Percentiles rank a stretch among this genome's conserved stretches.
phyloP scores from a whole-genome alignment of 2,329 filamentous ascomycete species.

The Colletotrichum lentis region DNA sequence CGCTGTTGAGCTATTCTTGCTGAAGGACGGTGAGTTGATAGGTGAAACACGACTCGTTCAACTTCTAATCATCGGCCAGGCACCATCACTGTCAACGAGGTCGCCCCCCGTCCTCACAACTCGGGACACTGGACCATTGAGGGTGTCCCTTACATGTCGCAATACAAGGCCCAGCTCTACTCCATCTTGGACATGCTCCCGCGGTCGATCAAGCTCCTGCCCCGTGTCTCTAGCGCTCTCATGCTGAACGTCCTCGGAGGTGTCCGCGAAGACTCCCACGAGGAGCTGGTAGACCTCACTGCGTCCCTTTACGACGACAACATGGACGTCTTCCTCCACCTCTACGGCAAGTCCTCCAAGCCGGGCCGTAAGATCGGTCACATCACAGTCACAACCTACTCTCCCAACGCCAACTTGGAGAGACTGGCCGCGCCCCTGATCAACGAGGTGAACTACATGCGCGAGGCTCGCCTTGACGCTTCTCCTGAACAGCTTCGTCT shows the following conservation, averaged over 20 bases:
- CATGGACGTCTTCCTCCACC: constrained; percentile 71
- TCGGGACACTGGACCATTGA: constrained; percentile 97
- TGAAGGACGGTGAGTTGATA: constrained; percentile 66
- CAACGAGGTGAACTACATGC: constrained; percentile 66
- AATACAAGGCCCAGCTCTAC: constrained; percentile 89
- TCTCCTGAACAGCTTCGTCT: constrained; percentile 51
- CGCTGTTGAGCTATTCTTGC: constrained; percentile 94
- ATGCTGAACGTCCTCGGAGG: constrained; percentile 86
- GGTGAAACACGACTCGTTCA: neutral
- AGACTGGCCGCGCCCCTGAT: constrained; percentile 73
- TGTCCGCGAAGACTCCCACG: constrained; percentile 69
- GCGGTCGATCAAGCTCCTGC: constrained; percentile 62
- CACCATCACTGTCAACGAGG: constrained; percentile 82
- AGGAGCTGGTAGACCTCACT: constrained; percentile 57
- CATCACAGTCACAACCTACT: constrained; percentile 79
- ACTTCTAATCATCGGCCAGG: constrained; percentile 46
- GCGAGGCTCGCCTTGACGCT: constrained; percentile 60
- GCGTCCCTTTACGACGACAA: constrained; percentile 54
- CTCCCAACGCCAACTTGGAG: constrained; percentile 70
- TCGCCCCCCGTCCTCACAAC: constrained; percentile 79
- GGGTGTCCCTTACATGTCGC: constrained; percentile 83
- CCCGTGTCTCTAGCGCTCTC: constrained; percentile 68
- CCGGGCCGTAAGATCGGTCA: constrained; percentile 95
- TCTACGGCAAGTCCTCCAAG: constrained; percentile 91
- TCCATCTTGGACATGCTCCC: constrained; percentile 77